Evolutionary conservation across 73 alveolate genomes (phyloP).

Genomic region (Paramecium tetraurelia): DNA sequence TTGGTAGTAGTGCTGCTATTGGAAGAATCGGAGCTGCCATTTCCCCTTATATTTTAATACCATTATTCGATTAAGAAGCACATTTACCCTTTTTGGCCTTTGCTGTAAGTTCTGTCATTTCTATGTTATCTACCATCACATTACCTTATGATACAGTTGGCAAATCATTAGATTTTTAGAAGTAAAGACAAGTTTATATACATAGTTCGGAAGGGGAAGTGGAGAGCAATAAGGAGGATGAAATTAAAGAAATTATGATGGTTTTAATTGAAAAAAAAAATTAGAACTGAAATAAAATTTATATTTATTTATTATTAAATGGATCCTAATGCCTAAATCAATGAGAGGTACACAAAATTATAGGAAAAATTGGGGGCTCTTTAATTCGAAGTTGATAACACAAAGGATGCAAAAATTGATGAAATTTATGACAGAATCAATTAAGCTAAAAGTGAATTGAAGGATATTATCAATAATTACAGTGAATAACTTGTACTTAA

Average conservation of each 20-base stretch:
- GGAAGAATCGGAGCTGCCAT: constrained; percentile 58
- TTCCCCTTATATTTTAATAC: constrained; percentile 35
- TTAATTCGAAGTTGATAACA: constrained; percentile 30
- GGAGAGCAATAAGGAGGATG: neutral
- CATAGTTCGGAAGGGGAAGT: neutral
- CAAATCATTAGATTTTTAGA: neutral
- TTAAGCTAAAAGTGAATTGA: neutral
- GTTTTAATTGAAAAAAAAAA: constrained; percentile 14
- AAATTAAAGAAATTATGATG: neutral
- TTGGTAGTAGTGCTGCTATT: constrained; percentile 54
- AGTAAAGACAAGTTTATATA: neutral
- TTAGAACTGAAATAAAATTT: constrained; percentile 48
- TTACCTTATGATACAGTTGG: constrained; percentile 39
- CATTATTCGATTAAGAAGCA: constrained; percentile 25
- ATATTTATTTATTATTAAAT: neutral
- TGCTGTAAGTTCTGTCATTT: neutral
- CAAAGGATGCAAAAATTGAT: constrained; percentile 38
- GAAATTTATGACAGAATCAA: neutral
- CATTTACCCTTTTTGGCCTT: constrained; percentile 47
- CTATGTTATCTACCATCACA: neutral
- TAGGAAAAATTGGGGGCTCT: neutral
- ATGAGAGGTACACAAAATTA: constrained; percentile 14
- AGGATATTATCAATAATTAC: neutral
- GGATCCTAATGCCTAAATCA: constrained; percentile 43
- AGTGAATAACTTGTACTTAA: constrained; percentile 5